phyloP scores from a whole-genome alignment of 2,329 filamentous ascomycete species.

The Cadophora luteo-olivacea region DNA sequence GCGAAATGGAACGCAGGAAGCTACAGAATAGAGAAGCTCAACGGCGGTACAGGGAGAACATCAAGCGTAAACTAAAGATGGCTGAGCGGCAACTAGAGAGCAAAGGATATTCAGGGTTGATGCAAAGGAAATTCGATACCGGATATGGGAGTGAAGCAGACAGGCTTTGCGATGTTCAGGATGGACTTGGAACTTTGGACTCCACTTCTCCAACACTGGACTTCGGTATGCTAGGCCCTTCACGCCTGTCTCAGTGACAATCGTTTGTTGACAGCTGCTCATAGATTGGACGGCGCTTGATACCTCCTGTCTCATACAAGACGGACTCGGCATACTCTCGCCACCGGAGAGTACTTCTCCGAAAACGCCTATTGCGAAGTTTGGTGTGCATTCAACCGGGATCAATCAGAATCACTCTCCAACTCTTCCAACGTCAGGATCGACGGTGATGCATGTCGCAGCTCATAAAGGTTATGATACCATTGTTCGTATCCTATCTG shows the following conservation, averaged over 20 bases:
- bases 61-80: conserved; percentile 12
- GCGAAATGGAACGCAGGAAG: conserved; percentile 11
- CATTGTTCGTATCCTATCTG: conserved; percentile 4
- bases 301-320: not conserved
- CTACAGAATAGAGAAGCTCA: conserved; percentile 13
- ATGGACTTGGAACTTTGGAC: not conserved
- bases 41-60: conserved; percentile 11
- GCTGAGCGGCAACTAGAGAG: not conserved
- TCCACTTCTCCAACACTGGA: not conserved
- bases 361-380: too few relatives aligned
- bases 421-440: not conserved
- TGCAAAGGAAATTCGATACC: not conserved
- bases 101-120: too few relatives aligned
- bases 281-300: not conserved
- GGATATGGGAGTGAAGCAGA: not conserved
- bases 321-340: not conserved
- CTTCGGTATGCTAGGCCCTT: not conserved
- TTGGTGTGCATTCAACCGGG: not conserved
- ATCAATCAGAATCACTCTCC: not conserved
- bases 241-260: not conserved
- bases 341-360: not conserved
- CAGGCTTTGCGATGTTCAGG: too few relatives aligned
- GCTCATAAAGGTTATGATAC: not conserved
- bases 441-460: conserved; percentile 1
- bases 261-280: not conserved